Evolutionary conservation across 495 filamentous ascomycete species (phyloP).

Genomic region (Tuber aestivum): DNA sequence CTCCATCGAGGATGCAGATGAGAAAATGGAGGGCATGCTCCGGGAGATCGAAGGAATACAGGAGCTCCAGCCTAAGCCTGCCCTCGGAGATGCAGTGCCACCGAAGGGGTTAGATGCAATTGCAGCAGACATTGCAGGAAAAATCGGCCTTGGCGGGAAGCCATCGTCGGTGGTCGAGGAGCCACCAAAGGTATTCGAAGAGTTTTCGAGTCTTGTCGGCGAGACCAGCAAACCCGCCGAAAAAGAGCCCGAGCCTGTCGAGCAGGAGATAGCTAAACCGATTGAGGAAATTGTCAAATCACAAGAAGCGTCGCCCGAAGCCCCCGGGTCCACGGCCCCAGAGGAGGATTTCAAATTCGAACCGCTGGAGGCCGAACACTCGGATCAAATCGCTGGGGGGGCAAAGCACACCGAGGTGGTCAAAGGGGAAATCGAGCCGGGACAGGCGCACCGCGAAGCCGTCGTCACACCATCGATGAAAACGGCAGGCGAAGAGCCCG

Average conservation of each 20-base stretch:
- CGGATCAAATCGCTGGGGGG: background rate
- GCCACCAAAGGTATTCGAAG: background rate
- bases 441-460: background rate
- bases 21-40: constrained; percentile 10
- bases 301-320: background rate
- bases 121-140: background rate
- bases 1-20: background rate
- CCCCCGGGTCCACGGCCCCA: background rate
- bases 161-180: background rate
- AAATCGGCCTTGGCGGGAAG: background rate
- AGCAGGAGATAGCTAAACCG: background rate
- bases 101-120: background rate
- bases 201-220: background rate
- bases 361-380: background rate
- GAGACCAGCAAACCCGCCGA: background rate
- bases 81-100: background rate
- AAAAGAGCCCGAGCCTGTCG: background rate
- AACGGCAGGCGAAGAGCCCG: background rate
- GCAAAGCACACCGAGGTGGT: background rate
- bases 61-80: background rate
- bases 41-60: constrained; percentile 13
- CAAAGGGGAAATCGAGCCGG: background rate
- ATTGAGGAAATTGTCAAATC: background rate
- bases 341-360: background rate
- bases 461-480: background rate